A percentile compares a stretch with the other conserved stretches of the same genome.
phyloP scores from a whole-genome alignment of 306 rosid genomes.

The Oxytropis ochrocephala region DNA sequence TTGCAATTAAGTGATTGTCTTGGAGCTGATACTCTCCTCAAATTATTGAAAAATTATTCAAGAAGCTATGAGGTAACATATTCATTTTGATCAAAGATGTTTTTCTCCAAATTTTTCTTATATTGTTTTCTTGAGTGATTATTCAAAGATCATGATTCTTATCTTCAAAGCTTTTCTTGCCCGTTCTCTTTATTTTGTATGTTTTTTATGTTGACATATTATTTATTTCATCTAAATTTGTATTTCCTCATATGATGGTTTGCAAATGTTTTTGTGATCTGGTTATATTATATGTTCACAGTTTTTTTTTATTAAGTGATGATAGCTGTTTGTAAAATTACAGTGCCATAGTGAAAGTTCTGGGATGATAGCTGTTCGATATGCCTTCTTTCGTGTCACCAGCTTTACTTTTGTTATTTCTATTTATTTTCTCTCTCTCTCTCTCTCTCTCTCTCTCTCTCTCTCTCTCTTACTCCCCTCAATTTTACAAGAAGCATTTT shows the following conservation, averaged over 20 bases:
- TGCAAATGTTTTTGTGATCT: not conserved
- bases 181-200: not conserved
- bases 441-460: too few species aligned
- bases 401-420: too few species aligned
- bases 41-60: slow-evolving; percentile 89
- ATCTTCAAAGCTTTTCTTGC: too few species aligned
- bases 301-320: too few species aligned
- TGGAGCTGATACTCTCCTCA: slow-evolving; percentile 91
- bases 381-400: too few species aligned
- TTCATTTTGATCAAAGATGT: not conserved
- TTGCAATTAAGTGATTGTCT: slow-evolving; percentile 88
- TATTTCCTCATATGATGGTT: not conserved
- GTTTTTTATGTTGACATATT: too few species aligned
- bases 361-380: too few species aligned
- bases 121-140: not conserved
- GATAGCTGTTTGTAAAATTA: too few species aligned
- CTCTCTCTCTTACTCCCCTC: too few species aligned
- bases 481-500: not conserved
- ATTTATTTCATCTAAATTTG: not conserved
- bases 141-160: not conserved
- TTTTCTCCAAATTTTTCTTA: not conserved
- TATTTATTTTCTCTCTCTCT: too few species aligned
- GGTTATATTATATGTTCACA: too few species aligned
- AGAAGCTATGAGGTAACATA: slow-evolving; percentile 82
- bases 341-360: too few species aligned